phyloP scores from a whole-genome alignment of 768 basidiomycete genomes.

The Amanita jacksonii region DNA sequence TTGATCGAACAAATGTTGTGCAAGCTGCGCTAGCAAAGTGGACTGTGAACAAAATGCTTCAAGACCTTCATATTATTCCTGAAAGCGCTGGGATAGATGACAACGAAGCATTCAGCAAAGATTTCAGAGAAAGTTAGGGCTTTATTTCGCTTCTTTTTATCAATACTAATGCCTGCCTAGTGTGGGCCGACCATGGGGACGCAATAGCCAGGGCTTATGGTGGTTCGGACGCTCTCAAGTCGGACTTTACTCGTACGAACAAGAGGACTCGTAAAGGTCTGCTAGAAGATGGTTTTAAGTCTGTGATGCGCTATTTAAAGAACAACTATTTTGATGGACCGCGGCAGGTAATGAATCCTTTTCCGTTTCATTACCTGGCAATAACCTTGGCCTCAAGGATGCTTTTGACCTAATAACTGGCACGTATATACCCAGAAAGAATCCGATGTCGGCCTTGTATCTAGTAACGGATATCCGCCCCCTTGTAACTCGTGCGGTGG shows the following conservation, averaged over 20 bases:
- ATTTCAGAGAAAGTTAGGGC: constrained; percentile 82
- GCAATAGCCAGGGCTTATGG: constrained; percentile 83
- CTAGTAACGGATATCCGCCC: constrained; percentile 74
- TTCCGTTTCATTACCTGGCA: background rate
- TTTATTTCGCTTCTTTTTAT: background rate
- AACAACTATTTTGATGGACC: constrained; percentile 97
- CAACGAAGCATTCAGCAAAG: constrained; percentile 65
- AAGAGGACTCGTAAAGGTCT: constrained; percentile 74
- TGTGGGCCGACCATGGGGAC: constrained; percentile 98
- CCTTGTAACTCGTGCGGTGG: constrained; percentile 73
- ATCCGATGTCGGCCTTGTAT: constrained; percentile 58
- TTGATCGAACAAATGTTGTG: constrained; percentile 95
- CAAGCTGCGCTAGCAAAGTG: constrained; percentile 88
- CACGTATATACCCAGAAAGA: constrained; percentile 76
- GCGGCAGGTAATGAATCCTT: constrained; percentile 49
- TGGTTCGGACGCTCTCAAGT: constrained; percentile 92
- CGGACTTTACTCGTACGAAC: constrained; percentile 93
- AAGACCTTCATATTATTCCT: constrained; percentile 59
- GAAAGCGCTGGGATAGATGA: constrained; percentile 70
- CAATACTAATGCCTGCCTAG: constrained; percentile 28
- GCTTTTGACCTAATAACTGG: constrained; percentile 94
- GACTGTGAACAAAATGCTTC: constrained; percentile 72
- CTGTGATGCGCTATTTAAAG: constrained; percentile 76
- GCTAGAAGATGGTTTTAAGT: constrained; percentile 83
- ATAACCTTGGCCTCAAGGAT: constrained; percentile 42